Conservation (phyloP, 2,329 filamentous ascomycete genomes). For the Blastomyces emzantsi region DNA sequence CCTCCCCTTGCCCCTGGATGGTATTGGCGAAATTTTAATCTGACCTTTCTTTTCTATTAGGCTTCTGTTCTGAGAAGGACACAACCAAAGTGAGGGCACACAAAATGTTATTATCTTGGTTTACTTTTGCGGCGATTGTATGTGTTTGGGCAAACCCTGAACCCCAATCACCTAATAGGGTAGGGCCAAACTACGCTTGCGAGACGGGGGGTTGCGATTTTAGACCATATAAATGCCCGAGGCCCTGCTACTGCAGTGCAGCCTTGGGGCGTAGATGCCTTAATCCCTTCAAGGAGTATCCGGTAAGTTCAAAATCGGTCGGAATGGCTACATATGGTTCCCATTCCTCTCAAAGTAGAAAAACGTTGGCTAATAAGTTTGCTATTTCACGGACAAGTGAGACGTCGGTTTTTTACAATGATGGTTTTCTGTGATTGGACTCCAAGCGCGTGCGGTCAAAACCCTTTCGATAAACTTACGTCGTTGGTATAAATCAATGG, state of each 20-base stretch:
- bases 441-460: too few species aligned
- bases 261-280: background rate
- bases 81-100: too few species aligned
- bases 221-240: background rate
- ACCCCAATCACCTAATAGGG: background rate
- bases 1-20: background rate
- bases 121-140: background rate
- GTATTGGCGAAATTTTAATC: background rate
- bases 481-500: too few species aligned
- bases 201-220: background rate
- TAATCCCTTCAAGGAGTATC: background rate
- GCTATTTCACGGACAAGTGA: background rate
- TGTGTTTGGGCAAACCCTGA: background rate
- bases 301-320: background rate
- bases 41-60: background rate
- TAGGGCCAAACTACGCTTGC: background rate
- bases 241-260: constrained; percentile 1
- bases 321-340: background rate
- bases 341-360: background rate
- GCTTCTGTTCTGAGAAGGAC: background rate
- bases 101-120: background rate
- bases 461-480: background rate
- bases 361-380: background rate
- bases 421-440: background rate
- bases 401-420: background rate